Evolutionary conservation across 306 rosid species (phyloP), one percentile per base, ranked within the genome.

Genomic region (Quercus parvula): DNA sequence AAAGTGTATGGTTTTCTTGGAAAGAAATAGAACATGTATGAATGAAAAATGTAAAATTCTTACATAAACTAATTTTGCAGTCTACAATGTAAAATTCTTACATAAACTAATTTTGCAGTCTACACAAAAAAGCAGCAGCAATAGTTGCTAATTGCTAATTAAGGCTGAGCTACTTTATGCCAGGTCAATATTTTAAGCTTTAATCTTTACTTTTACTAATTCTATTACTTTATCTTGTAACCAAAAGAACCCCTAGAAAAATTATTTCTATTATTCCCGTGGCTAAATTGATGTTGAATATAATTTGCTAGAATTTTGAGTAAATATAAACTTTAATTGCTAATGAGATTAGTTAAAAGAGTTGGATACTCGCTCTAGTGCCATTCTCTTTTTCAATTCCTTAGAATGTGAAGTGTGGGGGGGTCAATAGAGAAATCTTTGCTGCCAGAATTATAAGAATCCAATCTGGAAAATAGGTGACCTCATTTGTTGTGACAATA

Each of bases 351-450:
- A 38, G 73, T 69, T 35, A 54, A 41, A n/a, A 67, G 71, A 33
- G 71, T 35, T n/a, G 52, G 51, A 35, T 7, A 3, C 51, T 69
- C 55, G 0, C 55, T 69, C 73, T 69, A 9, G 54, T 12, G 30
- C 55, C 11, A 20, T 69, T 69, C 55, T 41, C 31, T 38, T 19
- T 69, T 41, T 28, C 6, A 27, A 69, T 33, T 33, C 51, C 19
- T 6, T 38, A 19, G 73, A 69, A 69, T 41, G 73, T 69, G 71
- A 89, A 77, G 86, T 94, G 27, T 94, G 98, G 98, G 92, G 24
- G 97, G 56, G 30, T 91, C 89, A 77, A 97, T 97, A 19, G 98
- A 92, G 76, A 97, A 94, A 77, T 94, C 97, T 14, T 88, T 93
- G 57, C 89, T 94, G 79, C 97, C 97, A 15, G 98, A 91, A 63